Percentiles rank a stretch among this genome's conserved stretches.
Conservation (phyloP, 192 early-diverging fungal species). For the Coemansia sp. region DNA sequence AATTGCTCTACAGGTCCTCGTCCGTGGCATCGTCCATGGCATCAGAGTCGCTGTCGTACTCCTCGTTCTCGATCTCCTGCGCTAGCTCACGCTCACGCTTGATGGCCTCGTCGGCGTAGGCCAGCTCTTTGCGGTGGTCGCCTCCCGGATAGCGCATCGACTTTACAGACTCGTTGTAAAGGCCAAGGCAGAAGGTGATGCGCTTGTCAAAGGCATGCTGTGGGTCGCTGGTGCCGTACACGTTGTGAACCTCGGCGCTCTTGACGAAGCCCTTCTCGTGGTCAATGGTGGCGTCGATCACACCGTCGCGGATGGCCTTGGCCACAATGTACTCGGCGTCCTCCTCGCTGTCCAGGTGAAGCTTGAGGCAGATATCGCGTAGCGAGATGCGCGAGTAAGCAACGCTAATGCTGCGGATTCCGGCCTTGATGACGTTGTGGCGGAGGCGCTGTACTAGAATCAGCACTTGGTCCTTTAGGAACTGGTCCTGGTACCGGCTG, state of each 20-base stretch:
- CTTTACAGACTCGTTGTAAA: constrained; percentile 97
- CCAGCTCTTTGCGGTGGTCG: constrained; percentile 83
- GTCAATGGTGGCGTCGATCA: constrained; percentile 96
- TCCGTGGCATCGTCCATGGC: constrained; percentile 53
- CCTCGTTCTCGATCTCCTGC: constrained; percentile 88
- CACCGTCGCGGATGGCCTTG: constrained; percentile 97
- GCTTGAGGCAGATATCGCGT: constrained; percentile 93
- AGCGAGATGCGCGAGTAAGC: constrained; percentile 97
- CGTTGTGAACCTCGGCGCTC: constrained; percentile 89
- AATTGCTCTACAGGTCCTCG: constrained; percentile 29
- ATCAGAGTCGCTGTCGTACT: constrained; percentile 75
- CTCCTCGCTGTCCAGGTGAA: constrained; percentile 97
- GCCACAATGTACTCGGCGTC: constrained; percentile 99
- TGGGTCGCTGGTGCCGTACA: constrained; percentile 97
- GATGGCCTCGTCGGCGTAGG: constrained; percentile 71
- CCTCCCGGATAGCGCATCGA: constrained; percentile 95
- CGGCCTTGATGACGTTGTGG: constrained; percentile 99
- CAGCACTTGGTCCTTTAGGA: constrained; percentile 85
- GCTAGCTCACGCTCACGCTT: constrained; percentile 91
- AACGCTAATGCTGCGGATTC: constrained; percentile 93
- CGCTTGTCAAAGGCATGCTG: constrained; percentile 93
- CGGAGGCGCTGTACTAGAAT: constrained; percentile 92
- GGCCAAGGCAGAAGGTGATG: constrained; percentile 90
- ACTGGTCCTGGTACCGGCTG: constrained; percentile 67
- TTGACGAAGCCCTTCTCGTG: constrained; percentile 92